A percentile compares a stretch with the other conserved stretches of the same genome.
Conservation (phyloP, 345 rosid genomes). For the Sisymbrium altissimum region DNA sequence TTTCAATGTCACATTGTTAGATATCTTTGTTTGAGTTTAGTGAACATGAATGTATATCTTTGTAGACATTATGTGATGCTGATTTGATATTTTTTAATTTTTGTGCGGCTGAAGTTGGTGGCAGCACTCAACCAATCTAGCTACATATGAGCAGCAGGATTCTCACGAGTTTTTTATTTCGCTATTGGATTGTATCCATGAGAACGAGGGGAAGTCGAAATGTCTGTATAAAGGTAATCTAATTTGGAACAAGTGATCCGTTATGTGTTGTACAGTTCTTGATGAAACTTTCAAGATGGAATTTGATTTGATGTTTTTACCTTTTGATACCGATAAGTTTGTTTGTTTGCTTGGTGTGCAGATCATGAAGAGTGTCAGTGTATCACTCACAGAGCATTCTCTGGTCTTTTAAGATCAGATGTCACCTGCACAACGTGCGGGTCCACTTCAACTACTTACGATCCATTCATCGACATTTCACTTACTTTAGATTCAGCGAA, state of each 20-base stretch:
- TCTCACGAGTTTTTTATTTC: conserved; percentile 97
- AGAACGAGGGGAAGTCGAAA: conserved; percentile 60
- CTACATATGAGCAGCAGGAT: conserved; percentile 88
- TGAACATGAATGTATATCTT: background rate
- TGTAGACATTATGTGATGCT: background rate
- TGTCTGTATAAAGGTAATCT: conserved; percentile 45
- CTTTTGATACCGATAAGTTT: too few relatives aligned
- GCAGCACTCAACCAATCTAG: conserved; percentile 79
- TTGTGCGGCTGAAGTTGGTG: conserved; percentile 71
- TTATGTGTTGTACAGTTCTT: background rate
- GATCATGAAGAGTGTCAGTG: conserved; percentile 82
- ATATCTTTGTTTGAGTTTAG: background rate
- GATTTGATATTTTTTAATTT: conserved; percentile 9
- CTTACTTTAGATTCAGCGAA: conserved; percentile 59
- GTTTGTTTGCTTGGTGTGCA: conserved; percentile 32
- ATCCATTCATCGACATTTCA: conserved; percentile 90
- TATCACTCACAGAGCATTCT: conserved; percentile 82
- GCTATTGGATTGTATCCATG: conserved; percentile 79
- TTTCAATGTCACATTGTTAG: conserved; percentile 1
- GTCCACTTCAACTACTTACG: conserved; percentile 82
- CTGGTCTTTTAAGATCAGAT: conserved; percentile 89
- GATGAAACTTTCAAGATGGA: background rate
- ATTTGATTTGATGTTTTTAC: background rate
- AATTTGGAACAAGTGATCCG: background rate
- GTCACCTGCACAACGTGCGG: conserved; percentile 85